Evolutionary conservation across 306 rosid genomes (phyloP).

Genomic region (Sophora flavescens): DNA sequence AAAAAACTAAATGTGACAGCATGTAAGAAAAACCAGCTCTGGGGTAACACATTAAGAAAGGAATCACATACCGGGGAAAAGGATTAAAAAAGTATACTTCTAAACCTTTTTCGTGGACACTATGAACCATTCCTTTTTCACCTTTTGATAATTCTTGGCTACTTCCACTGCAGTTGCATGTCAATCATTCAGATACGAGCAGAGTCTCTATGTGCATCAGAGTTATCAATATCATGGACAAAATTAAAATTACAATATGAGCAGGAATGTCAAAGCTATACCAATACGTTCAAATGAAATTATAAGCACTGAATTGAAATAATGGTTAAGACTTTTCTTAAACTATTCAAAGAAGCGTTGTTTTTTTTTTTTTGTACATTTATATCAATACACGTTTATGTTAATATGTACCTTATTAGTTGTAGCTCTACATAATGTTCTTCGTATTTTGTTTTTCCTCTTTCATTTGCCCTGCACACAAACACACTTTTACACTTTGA

Average conservation of each 20-base stretch:
- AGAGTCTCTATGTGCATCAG: constrained; percentile 1
- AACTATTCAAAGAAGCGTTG: background rate
- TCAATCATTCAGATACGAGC: constrained; percentile 31
- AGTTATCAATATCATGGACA: constrained; percentile 1
- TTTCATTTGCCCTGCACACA: constrained; percentile 15
- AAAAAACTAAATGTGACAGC: constrained; percentile 5
- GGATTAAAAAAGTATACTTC: constrained; percentile 33
- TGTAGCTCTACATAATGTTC: background rate
- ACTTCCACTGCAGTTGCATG: constrained; percentile 23
- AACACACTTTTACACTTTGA: constrained; percentile 19
- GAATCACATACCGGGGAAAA: constrained; percentile 49
- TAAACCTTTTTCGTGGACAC: constrained; percentile 34
- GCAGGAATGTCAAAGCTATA: background rate
- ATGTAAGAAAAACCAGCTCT: background rate
- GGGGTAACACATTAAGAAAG: constrained; percentile 52
- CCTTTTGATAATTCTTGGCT: constrained; percentile 30
- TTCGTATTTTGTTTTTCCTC: background rate
- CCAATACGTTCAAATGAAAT: background rate
- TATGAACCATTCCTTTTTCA: constrained; percentile 44
- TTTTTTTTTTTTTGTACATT: background rate
- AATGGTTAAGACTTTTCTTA: constrained; percentile 8
- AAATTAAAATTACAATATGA: background rate
- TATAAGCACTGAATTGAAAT: background rate
- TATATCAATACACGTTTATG: background rate
- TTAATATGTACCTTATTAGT: background rate